A percentile compares a stretch with the other conserved stretches of the same genome.
These are phyloP conservation scores for Termitomyces sp. DNA, from an alignment of 768 basidiomycete genomes.

Conservation along the genomic window DNA sequence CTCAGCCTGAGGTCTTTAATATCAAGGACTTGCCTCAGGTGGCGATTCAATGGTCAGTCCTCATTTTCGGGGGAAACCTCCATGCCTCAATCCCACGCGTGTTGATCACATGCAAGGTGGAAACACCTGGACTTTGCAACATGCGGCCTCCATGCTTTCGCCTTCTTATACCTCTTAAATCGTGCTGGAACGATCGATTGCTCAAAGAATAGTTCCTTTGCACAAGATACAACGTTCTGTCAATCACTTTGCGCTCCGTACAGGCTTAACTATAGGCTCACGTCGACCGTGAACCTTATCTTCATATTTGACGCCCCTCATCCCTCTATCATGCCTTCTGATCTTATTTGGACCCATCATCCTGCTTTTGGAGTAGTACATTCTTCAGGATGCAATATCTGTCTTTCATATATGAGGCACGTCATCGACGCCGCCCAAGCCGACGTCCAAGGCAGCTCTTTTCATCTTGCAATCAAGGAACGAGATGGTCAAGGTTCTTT, in stretches of 20 bases:
- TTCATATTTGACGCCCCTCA: not conserved
- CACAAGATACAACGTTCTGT: not conserved
- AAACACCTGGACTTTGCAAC: not conserved
- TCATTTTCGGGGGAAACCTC: not conserved
- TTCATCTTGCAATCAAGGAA: conserved; percentile 9
- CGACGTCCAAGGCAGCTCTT: conserved; percentile 3
- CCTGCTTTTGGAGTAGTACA: conserved; percentile 14
- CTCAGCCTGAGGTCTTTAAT: not conserved
- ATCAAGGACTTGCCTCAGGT: not conserved
- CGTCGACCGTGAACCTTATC: not conserved
- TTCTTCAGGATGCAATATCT: conserved; percentile 8
- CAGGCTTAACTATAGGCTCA: not conserved
- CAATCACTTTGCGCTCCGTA: not conserved
- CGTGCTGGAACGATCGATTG: not conserved
- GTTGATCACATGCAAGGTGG: not conserved
- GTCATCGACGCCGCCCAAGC: conserved; percentile 6
- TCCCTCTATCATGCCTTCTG: not conserved
- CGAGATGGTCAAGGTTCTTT: conserved; percentile 9
- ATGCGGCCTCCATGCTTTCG: not conserved
- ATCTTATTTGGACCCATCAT: conserved; percentile 10
- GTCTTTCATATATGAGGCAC: conserved; percentile 13
- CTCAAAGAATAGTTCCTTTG: not conserved
- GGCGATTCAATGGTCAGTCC: not conserved
- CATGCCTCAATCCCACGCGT: not conserved
- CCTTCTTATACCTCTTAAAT: not conserved